Conservation (phyloP, 805 yeast genomes). For the Lachancea waltii region DNA sequence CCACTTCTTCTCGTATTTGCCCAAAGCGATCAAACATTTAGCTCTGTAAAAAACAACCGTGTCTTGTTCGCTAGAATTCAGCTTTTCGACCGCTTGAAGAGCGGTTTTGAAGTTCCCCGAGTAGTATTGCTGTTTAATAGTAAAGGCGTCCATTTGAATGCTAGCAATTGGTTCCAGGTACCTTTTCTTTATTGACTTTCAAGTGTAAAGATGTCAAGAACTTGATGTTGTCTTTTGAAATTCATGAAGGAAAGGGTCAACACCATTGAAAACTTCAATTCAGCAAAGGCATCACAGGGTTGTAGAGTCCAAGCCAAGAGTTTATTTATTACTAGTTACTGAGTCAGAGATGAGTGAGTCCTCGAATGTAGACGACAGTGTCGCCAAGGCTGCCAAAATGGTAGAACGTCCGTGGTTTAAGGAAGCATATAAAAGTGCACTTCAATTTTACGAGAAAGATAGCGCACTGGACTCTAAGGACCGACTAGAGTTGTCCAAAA, state of each 20-base stretch:
- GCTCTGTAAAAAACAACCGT: constrained; percentile 31
- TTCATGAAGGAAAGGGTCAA: too few species aligned
- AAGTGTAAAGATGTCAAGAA: too few species aligned
- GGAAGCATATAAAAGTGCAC: constrained; percentile 39
- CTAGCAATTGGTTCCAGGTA: too few species aligned
- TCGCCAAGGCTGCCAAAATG: background rate
- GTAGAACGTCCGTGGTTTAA: constrained; percentile 27
- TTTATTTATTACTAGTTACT: background rate
- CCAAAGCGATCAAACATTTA: constrained; percentile 31
- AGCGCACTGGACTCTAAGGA: constrained; percentile 37
- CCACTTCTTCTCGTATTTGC: constrained; percentile 19
- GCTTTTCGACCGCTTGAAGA: constrained; percentile 35
- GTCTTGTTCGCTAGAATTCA: constrained; percentile 31
- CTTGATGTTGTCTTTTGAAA: too few species aligned
- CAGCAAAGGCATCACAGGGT: too few species aligned
- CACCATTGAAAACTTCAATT: too few species aligned
- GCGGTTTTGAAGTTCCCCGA: constrained; percentile 50
- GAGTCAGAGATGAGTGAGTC: background rate
- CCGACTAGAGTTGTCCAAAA: constrained; percentile 36
- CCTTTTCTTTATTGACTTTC: too few species aligned
- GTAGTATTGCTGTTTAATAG: constrained; percentile 52
- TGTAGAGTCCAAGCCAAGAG: too few species aligned
- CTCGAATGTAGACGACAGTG: background rate
- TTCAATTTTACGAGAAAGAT: constrained; percentile 46
- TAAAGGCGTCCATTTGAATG: constrained; percentile 39